A percentile compares a stretch with the other conserved stretches of the same genome.
These are phyloP conservation scores for Tetrapisispora namnaoensis DNA, from an alignment of 805 yeast species.

Conservation along the genomic window DNA sequence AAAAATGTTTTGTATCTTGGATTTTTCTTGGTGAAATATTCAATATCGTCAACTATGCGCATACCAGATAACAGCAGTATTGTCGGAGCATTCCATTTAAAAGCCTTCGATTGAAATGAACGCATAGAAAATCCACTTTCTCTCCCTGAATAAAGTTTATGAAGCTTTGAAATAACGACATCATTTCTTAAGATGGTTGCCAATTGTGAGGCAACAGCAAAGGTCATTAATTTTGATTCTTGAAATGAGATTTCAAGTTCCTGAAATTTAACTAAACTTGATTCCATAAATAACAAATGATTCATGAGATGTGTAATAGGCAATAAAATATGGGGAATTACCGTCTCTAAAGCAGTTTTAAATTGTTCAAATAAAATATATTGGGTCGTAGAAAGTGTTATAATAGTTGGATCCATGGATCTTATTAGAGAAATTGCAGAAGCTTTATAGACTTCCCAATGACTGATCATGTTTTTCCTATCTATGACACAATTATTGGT, in stretches of 20 bases:
- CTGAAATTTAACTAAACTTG: constrained; percentile 12
- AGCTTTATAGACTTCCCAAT: constrained; percentile 37
- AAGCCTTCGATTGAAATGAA: constrained; percentile 70
- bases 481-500: constrained; percentile 25
- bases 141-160: constrained; percentile 61
- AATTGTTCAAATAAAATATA: constrained; percentile 30
- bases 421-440: constrained; percentile 39
- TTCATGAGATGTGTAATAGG: constrained; percentile 40
- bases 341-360: constrained; percentile 20
- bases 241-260: not conserved
- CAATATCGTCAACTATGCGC: constrained; percentile 29
- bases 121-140: constrained; percentile 76
- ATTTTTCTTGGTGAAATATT: constrained; percentile 19
- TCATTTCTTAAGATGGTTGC: constrained; percentile 32
- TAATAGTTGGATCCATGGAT: constrained; percentile 37
- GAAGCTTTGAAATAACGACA: constrained; percentile 9
- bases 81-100: constrained; percentile 89
- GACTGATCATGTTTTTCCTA: constrained; percentile 16
- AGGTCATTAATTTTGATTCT: constrained; percentile 19
- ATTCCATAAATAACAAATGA: constrained; percentile 31
- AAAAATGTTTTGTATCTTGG: constrained; percentile 42
- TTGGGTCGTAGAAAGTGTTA: constrained; percentile 11
- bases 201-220: constrained; percentile 33
- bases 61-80: constrained; percentile 61
- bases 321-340: constrained; percentile 36